These are phyloP conservation scores for Malania oleifera DNA, from an alignment of 164 flowering plant species.

Conservation along the genomic window DNA sequence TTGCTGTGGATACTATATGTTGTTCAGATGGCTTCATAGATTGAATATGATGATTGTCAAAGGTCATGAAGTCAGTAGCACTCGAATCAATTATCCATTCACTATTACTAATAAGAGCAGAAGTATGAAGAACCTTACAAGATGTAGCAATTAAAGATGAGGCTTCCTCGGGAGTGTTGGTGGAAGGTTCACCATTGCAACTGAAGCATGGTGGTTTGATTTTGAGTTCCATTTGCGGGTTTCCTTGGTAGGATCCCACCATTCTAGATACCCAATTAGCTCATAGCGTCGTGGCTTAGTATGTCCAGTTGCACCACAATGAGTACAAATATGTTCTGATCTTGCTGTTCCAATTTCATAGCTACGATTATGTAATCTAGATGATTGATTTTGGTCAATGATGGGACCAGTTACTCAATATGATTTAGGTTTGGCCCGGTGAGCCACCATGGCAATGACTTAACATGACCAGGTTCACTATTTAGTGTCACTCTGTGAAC, in stretches of 20 bases:
- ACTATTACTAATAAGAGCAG: not conserved
- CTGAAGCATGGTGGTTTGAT: not conserved
- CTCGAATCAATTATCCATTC: no score
- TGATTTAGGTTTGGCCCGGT: not conserved
- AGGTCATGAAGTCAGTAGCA: no score
- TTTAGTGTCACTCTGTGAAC: no score
- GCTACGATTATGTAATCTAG: not conserved
- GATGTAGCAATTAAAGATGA: not conserved
- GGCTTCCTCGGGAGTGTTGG: not conserved
- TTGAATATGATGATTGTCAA: no score
- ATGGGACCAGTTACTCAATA: not conserved
- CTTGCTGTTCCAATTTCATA: no score
- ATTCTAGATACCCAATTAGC: not conserved
- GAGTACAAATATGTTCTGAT: no score
- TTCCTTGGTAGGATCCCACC: slow-evolving; percentile 2
- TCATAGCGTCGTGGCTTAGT: no score
- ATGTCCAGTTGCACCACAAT: no score
- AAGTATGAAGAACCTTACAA: slow-evolving; percentile 1
- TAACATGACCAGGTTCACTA: not conserved
- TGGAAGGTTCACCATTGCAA: not conserved
- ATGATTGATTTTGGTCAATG: not conserved
- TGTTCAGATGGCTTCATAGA: no score
- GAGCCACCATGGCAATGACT: slow-evolving; percentile 1
- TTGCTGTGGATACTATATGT: no score
- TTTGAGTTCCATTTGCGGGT: not conserved